Conservation (phyloP, 2,329 filamentous ascomycete genomes). For the Huntiella moniliformis region DNA sequence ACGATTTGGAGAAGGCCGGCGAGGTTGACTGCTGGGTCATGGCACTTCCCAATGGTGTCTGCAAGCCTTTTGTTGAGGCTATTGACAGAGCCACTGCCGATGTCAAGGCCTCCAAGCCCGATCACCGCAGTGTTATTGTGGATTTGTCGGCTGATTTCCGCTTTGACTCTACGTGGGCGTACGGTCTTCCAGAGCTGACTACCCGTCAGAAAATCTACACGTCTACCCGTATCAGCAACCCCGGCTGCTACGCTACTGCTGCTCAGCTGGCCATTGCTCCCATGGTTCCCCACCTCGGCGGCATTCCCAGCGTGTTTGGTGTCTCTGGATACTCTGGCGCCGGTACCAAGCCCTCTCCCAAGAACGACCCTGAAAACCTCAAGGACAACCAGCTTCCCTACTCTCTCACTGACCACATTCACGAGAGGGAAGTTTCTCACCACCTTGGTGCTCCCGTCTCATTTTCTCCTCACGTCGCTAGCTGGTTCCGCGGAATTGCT, state of each 20-base stretch:
- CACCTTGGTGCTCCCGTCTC: slow-evolving; percentile 59
- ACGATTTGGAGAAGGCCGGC: slow-evolving; percentile 63
- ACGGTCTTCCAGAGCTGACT: slow-evolving; percentile 74
- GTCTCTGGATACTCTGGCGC: slow-evolving; percentile 89
- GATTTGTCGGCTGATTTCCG: slow-evolving; percentile 95
- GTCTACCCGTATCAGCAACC: slow-evolving; percentile 72
- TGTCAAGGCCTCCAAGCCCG: slow-evolving; percentile 13
- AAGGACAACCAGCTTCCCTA: slow-evolving; percentile 82
- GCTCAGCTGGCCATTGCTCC: slow-evolving; percentile 80
- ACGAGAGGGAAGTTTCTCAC: slow-evolving; percentile 72
- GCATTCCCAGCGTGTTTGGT: slow-evolving; percentile 68
- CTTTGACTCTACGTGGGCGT: slow-evolving; percentile 72
- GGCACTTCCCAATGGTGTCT: slow-evolving; percentile 89
- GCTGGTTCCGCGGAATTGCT: slow-evolving; percentile 92
- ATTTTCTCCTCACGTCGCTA: slow-evolving; percentile 88
- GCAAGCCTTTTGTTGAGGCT: slow-evolving; percentile 83
- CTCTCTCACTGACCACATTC: slow-evolving; percentile 80
- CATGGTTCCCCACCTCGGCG: slow-evolving; percentile 56
- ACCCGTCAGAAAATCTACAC: slow-evolving; percentile 57
- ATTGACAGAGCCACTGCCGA: slow-evolving; percentile 26
- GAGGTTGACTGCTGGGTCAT: slow-evolving; percentile 94
- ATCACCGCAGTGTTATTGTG: slow-evolving; percentile 55
- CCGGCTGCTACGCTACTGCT: slow-evolving; percentile 87
- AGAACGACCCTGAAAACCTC: slow-evolving; percentile 75
- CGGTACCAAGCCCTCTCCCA: slow-evolving; percentile 80